Conservation (phyloP, 345 rosid genomes). For the Pistacia atlantica region DNA sequence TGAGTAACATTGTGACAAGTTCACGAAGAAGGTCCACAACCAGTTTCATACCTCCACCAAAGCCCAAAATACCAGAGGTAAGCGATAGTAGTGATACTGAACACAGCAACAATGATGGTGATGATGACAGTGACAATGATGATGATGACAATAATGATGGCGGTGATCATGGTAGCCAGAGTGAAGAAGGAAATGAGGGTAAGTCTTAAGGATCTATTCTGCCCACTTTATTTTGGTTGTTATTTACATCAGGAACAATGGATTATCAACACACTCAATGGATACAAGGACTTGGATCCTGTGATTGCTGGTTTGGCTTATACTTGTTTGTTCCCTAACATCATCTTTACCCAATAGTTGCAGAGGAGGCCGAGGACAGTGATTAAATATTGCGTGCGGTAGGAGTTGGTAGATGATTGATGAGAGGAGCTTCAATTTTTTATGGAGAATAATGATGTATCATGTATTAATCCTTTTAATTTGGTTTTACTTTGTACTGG, state of each 20-base stretch:
- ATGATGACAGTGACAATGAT: conserved; percentile 31
- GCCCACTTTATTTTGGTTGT: conserved; percentile 3
- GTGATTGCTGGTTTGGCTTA: conserved; percentile 5
- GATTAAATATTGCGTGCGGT: conserved; percentile 26
- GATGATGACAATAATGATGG: conserved; percentile 35
- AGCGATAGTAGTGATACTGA: conserved; percentile 52
- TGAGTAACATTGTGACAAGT: conserved; percentile 73
- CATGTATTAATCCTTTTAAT: neutral
- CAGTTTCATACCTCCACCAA: conserved; percentile 70
- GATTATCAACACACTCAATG: neutral
- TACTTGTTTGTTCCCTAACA: neutral
- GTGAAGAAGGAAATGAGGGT: conserved; percentile 57
- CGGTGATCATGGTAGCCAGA: conserved; percentile 38
- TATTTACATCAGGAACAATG: neutral
- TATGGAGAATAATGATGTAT: conserved; percentile 14
- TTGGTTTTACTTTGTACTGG: neutral
- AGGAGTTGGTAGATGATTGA: conserved; percentile 15
- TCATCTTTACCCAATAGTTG: conserved; percentile 9
- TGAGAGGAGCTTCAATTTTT: conserved; percentile 1
- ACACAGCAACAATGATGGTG: conserved; percentile 42
- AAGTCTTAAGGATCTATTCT: conserved; percentile 17
- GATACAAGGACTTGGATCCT: neutral
- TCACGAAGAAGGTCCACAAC: conserved; percentile 77
- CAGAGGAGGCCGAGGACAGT: conserved; percentile 37
- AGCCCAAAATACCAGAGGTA: conserved; percentile 62